phyloP scores from a whole-genome alignment of 2,329 filamentous ascomycete genomes.

The Conoideocrella luteorostrata region DNA sequence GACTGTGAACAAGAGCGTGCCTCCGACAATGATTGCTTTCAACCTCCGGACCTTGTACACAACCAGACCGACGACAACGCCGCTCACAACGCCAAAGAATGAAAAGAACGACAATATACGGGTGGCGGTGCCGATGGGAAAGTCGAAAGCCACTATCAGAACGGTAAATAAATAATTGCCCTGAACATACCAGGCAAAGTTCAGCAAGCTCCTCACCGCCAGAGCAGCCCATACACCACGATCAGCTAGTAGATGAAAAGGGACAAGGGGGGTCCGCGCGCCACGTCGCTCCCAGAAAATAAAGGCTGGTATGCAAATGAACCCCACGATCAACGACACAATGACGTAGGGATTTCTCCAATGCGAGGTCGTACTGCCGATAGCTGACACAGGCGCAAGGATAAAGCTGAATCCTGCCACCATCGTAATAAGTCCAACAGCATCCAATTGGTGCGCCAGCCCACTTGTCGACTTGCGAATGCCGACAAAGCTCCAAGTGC shows the following conservation, averaged over 20 bases:
- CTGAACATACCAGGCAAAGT: conserved; percentile 50
- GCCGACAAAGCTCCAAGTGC: not conserved
- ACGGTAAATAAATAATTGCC: conserved; percentile 55
- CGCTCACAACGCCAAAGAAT: conserved; percentile 47
- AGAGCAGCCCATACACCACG: conserved; percentile 56
- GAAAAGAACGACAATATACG: conserved; percentile 51
- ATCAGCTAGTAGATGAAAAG: conserved; percentile 51
- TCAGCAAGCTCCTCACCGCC: conserved; percentile 44
- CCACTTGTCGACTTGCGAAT: conserved; percentile 28
- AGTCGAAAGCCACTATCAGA: conserved; percentile 51
- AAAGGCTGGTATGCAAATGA: conserved; percentile 42
- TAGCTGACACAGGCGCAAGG: conserved; percentile 47
- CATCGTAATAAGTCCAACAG: conserved; percentile 40
- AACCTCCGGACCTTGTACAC: conserved; percentile 46
- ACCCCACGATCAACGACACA: conserved; percentile 43
- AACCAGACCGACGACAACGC: conserved; percentile 43
- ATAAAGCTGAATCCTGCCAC: conserved; percentile 40
- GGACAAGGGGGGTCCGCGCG: conserved; percentile 45
- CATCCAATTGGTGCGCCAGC: conserved; percentile 52
- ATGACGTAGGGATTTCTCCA: conserved; percentile 47
- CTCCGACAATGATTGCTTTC: conserved; percentile 52
- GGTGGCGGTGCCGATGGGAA: conserved; percentile 46
- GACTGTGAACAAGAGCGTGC: conserved; percentile 48
- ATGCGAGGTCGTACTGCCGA: conserved; percentile 38
- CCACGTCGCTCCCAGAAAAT: conserved; percentile 47